Evolutionary conservation across 179 eudicot species (phyloP).

Genomic region (Patellifolia procumbens): DNA sequence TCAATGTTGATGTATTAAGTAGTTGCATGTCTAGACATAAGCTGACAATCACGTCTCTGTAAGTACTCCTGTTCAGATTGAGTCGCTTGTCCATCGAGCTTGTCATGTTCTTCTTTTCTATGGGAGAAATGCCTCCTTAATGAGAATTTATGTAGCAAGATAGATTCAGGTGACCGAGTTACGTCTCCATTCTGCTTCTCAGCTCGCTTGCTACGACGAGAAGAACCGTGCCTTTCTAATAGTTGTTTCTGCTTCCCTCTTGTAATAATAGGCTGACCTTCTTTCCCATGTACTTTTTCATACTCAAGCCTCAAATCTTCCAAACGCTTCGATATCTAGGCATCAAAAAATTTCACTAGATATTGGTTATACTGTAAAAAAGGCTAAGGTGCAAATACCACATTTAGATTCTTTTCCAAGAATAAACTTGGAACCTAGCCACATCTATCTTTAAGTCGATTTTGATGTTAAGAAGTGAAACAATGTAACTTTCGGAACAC

Average conservation of each 20-base stretch:
- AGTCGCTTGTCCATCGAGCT: constrained; percentile 35
- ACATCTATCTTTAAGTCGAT: not conserved
- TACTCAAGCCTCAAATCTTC: constrained; percentile 71
- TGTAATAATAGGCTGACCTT: constrained; percentile 37
- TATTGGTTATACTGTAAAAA: not conserved
- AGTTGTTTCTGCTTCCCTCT: constrained; percentile 47
- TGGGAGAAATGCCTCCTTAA: constrained; percentile 27
- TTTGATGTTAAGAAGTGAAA: not conserved
- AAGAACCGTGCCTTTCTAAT: constrained; percentile 27
- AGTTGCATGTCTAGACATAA: constrained; percentile 37
- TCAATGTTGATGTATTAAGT: constrained; percentile 23
- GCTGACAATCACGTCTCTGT: constrained; percentile 40
- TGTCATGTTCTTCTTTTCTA: constrained; percentile 23
- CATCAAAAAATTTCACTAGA: not conserved
- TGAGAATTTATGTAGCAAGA: constrained; percentile 20
- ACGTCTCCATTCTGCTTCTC: constrained; percentile 35
- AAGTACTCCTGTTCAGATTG: constrained; percentile 28
- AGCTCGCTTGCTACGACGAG: constrained; percentile 21
- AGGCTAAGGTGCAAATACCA: not conserved
- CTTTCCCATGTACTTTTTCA: constrained; percentile 55
- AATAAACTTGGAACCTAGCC: not conserved
- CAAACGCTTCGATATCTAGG: constrained; percentile 71
- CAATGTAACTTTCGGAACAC: too few relatives aligned
- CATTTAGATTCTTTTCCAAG: not conserved
- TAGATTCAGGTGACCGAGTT: constrained; percentile 19